Base-by-base conservation (phyloP, 495 filamentous ascomycete genomes). In the Hypoxylon rickii region DNA sequence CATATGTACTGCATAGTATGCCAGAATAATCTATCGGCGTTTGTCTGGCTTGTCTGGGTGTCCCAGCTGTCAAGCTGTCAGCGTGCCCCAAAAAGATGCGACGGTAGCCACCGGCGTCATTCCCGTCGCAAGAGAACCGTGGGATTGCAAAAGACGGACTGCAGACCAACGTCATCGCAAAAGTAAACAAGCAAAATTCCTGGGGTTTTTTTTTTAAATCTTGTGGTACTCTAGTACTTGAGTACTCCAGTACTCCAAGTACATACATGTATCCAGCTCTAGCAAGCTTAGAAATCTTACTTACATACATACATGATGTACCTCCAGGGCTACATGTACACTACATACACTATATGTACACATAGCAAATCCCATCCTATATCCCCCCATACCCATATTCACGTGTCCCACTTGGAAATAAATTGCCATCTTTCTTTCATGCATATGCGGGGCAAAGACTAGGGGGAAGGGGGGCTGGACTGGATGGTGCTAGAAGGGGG, bases 101-200 rank as follows among this genome's bases (percentile, higher is more conserved):
- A 29, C 4, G 22, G 48, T 47, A 63, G 59, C 53, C 53, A 54
- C 59, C 44, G 58, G 53, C 59, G 59, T 63, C 59, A 63, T 58
- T 12, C 44, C 53, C 49, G 59, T 10, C 26, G 34, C 12, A 26
- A 20, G 24, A 31, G 48, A 58, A 54, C 33, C 47, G 43, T 44
- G 42, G 58, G 19, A 57, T 62, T 31, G 52, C 44, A 49, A 50
- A 57, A 58, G 10, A 24, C 3, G 53, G 49, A 50, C 44, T 45
- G 49, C 49, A 63, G 53, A 44, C 2, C 39, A 54, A 63, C 59
- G 59, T 63, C 59, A 63, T 63, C 33, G 59, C 43, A 48, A 56
- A 29, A 36, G 41, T 56, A 52, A 55, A 44, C 45, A 61, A 55
- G 58, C 58, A 55, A n/a, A n/a, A 50, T 60, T 6, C 33, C 4